Percentiles rank a stretch among this genome's conserved stretches.
These are phyloP conservation scores for Avena atlantica DNA, from an alignment of 176 grass and related monocot genomes.

Conservation along the genomic window DNA sequence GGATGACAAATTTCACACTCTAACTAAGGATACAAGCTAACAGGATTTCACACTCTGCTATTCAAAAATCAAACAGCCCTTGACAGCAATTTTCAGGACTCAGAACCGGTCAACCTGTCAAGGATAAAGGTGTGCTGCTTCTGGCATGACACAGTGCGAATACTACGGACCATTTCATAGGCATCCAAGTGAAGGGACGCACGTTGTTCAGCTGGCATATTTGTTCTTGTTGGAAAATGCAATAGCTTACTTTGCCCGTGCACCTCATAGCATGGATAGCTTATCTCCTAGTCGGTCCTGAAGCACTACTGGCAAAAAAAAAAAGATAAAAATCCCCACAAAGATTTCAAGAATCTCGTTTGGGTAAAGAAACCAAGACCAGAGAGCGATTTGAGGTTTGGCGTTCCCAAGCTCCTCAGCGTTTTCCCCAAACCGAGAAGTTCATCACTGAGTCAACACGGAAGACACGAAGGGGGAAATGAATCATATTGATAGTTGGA, in stretches of 20 bases:
- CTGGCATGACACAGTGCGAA: neutral
- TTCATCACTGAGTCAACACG: neutral
- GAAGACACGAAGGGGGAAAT: neutral
- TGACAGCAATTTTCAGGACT: neutral
- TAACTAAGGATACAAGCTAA: neutral
- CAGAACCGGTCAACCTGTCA: neutral
- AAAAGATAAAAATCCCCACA: neutral
- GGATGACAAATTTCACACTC: neutral
- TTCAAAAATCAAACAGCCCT: neutral
- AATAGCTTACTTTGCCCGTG: neutral
- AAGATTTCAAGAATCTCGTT: neutral
- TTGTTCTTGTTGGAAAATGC: neutral
- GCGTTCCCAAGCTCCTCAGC: neutral
- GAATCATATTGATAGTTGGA: neutral
- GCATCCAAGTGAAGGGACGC: conserved; percentile 8
- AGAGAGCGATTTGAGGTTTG: conserved; percentile 10
- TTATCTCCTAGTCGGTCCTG: neutral
- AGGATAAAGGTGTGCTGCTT: neutral
- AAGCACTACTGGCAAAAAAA: neutral
- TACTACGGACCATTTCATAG: neutral
- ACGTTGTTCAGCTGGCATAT: neutral
- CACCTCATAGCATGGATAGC: neutral
- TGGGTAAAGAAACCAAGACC: neutral
- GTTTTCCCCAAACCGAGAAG: neutral
- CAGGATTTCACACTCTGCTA: neutral